phyloP scores from a whole-genome alignment of 2,329 filamentous ascomycete genomes.

The Colletotrichum coccodes region DNA sequence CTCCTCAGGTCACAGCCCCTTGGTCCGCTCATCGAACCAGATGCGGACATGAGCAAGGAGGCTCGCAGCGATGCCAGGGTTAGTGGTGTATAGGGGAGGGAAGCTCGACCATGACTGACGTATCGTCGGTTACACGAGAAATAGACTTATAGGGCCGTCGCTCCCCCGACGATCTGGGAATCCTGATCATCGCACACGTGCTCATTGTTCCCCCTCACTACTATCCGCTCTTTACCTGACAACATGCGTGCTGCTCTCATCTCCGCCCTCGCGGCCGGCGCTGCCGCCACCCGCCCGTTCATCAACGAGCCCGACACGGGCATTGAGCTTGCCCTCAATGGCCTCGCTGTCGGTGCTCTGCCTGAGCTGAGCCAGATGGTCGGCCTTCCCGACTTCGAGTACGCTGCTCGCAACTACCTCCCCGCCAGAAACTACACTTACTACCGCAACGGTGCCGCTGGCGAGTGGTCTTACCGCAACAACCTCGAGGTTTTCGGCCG shows the following conservation, averaged over 20 bases:
- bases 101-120: not conserved
- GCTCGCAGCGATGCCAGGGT: slow-evolving; percentile 1
- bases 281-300: slow-evolving; percentile 53
- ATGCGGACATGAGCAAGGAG: slow-evolving; percentile 14
- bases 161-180: not conserved
- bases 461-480: slow-evolving; percentile 66
- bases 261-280: slow-evolving; percentile 44
- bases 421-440: slow-evolving; percentile 61
- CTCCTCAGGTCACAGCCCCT: not conserved
- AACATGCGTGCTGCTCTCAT: slow-evolving; percentile 41
- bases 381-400: slow-evolving; percentile 65
- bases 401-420: slow-evolving; percentile 59
- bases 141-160: slow-evolving; percentile 19
- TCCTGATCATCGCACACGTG: slow-evolving; percentile 3
- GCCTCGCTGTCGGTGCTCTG: slow-evolving; percentile 47
- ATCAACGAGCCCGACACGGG: slow-evolving; percentile 58
- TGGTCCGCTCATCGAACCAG: slow-evolving; percentile 14
- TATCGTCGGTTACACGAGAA: slow-evolving; percentile 7
- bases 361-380: slow-evolving; percentile 55
- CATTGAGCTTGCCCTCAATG: slow-evolving; percentile 49
- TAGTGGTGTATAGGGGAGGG: not conserved
- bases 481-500: slow-evolving; percentile 65
- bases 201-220: slow-evolving; percentile 8
- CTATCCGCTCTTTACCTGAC: slow-evolving; percentile 23
- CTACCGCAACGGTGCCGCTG: slow-evolving; percentile 65